Evolutionary conservation across 2,329 filamentous ascomycete genomes (phyloP).

Genomic region (Ophiognomonia clavigignenti-juglandacearum): DNA sequence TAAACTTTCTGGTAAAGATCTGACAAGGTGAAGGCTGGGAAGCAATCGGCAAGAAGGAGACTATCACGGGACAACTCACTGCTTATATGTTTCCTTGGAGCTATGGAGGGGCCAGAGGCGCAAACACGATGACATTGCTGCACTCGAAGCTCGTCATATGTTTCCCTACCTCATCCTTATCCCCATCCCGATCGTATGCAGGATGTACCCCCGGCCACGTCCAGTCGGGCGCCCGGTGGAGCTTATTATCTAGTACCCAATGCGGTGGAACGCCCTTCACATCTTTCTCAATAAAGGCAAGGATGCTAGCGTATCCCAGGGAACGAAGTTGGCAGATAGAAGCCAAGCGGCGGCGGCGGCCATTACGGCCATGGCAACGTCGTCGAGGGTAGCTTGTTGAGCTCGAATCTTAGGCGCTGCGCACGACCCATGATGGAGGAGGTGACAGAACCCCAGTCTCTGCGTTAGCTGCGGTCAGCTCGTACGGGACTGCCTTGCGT

Average conservation of each 20-base stretch:
- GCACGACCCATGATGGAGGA: not conserved
- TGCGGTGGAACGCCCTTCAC: conserved; percentile 10
- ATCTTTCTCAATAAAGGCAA: too few relatives aligned
- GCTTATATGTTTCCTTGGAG: conserved; percentile 11
- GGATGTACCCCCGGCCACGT: too few relatives aligned
- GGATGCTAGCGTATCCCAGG: too few relatives aligned
- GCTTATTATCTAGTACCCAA: not conserved
- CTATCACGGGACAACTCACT: conserved; percentile 8
- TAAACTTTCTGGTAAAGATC: conserved; percentile 20
- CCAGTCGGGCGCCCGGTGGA: not conserved
- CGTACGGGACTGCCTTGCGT: not conserved
- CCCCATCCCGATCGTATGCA: not conserved
- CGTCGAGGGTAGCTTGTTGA: conserved; percentile 8
- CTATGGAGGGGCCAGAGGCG: conserved; percentile 1
- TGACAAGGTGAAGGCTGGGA: conserved; percentile 18
- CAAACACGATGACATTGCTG: conserved; percentile 6
- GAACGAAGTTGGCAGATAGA: too few relatives aligned
- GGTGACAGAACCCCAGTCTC: not conserved
- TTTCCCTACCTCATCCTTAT: not conserved
- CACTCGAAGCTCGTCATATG: conserved; percentile 1
- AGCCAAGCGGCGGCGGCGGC: not conserved
- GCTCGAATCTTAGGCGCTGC: not conserved
- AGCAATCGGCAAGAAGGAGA: conserved; percentile 8
- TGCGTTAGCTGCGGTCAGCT: not conserved
- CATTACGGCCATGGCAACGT: conserved; percentile 6